Percentiles rank a stretch among this genome's conserved stretches.
Evolutionary conservation across 768 basidiomycete genomes (phyloP).

Genomic region (Lactifluus hygrophoroides): DNA sequence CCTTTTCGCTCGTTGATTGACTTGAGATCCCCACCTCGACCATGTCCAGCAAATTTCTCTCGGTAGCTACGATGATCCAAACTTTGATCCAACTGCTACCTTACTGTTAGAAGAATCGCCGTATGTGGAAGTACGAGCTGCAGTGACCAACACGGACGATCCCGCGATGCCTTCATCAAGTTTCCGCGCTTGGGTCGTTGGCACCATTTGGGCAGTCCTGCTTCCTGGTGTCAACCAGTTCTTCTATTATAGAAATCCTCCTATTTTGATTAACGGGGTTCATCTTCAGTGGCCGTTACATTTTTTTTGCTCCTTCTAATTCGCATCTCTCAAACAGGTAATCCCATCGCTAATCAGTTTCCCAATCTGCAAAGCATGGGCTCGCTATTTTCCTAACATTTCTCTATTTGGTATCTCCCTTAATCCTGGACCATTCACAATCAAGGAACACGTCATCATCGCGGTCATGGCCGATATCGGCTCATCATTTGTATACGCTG

Average conservation of each 20-base stretch:
- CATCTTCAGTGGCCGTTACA: too few species aligned
- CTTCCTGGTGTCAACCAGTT: conserved; percentile 71
- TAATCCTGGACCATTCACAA: background rate
- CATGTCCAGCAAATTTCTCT: background rate
- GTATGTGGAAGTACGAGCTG: too few species aligned
- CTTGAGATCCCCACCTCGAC: too few species aligned
- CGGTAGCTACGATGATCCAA: conserved; percentile 17
- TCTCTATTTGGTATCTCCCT: conserved; percentile 39
- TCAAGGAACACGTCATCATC: background rate
- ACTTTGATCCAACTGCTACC: background rate
- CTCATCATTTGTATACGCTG: background rate
- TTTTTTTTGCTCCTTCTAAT: too few species aligned
- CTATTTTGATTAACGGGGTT: conserved; percentile 23
- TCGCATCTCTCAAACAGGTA: conserved; percentile 26
- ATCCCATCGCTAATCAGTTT: conserved; percentile 63
- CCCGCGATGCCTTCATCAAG: too few species aligned
- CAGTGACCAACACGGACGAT: too few species aligned
- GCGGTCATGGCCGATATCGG: too few species aligned
- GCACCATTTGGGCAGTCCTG: too few species aligned
- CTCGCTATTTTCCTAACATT: too few species aligned
- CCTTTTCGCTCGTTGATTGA: too few species aligned
- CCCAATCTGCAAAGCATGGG: conserved; percentile 57
- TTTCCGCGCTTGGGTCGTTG: too few species aligned
- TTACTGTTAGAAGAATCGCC: conserved; percentile 38
- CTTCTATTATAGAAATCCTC: conserved; percentile 62